Conservation (phyloP, 2,329 filamentous ascomycete genomes). For the Trichoderma hamatum region DNA sequence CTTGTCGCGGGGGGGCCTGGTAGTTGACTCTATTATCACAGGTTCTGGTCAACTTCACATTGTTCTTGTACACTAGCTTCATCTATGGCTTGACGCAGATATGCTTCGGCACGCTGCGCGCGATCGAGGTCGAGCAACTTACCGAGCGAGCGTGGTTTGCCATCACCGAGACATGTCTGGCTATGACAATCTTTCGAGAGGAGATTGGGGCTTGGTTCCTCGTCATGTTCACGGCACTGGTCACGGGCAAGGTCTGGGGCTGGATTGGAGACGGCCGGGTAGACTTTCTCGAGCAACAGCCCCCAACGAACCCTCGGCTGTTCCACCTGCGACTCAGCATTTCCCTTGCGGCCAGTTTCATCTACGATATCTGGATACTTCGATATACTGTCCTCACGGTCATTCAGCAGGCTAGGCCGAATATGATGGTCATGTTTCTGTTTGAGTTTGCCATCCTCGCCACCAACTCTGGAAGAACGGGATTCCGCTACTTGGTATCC, state of each 20-base stretch:
- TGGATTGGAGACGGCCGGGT: slow-evolving; percentile 97
- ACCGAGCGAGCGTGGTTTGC: slow-evolving; percentile 99
- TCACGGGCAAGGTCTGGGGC: slow-evolving; percentile 96
- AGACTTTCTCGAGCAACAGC: slow-evolving; percentile 93
- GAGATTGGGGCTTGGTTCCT: slow-evolving; percentile 94
- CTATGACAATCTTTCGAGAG: slow-evolving; percentile 97
- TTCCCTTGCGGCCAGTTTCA: slow-evolving; percentile 76
- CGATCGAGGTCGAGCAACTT: slow-evolving; percentile 93
- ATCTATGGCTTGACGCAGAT: slow-evolving; percentile 87
- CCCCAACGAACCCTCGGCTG: slow-evolving; percentile 81
- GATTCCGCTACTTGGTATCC: slow-evolving; percentile 75
- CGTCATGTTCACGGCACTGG: slow-evolving; percentile 90
- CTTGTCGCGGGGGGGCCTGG: not conserved
- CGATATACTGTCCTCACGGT: slow-evolving; percentile 81
- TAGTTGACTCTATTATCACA: slow-evolving; percentile 40
- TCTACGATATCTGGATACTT: slow-evolving; percentile 80
- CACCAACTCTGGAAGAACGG: slow-evolving; percentile 78
- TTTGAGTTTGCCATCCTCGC: slow-evolving; percentile 93
- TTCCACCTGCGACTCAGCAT: slow-evolving; percentile 83
- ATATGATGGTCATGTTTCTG: slow-evolving; percentile 99
- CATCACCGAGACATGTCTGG: slow-evolving; percentile 92
- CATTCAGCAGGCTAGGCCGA: slow-evolving; percentile 83
- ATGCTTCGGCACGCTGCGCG: slow-evolving; percentile 86
- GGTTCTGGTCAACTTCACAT: slow-evolving; percentile 89
- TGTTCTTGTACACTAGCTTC: slow-evolving; percentile 77